Evolutionary conservation across 192 early-diverging fungal species (phyloP).

Genomic region (Geranomyces variabilis): DNA sequence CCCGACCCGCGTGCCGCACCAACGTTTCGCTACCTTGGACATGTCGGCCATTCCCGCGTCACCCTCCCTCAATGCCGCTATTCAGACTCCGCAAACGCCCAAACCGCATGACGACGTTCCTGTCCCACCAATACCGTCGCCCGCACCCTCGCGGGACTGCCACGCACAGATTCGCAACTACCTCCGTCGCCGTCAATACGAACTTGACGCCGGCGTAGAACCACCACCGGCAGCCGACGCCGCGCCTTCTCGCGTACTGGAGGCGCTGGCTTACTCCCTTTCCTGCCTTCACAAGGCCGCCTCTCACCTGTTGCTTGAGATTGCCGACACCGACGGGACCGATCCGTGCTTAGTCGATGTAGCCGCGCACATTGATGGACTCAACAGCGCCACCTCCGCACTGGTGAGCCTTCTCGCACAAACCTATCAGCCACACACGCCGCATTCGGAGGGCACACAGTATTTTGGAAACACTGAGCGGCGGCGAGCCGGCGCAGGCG

Average conservation of each 20-base stretch:
- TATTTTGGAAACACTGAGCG: neutral
- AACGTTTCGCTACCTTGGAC: too few species aligned
- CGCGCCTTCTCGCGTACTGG: neutral
- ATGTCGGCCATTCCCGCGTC: too few species aligned
- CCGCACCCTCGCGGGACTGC: neutral
- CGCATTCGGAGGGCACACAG: too few species aligned
- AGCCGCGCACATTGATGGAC: neutral
- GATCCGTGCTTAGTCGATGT: neutral
- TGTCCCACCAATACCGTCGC: neutral
- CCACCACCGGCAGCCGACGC: neutral
- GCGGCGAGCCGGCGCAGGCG: neutral
- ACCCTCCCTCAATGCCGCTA: neutral
- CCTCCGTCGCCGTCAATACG: neutral
- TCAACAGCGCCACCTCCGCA: neutral
- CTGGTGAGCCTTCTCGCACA: neutral
- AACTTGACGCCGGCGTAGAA: neutral
- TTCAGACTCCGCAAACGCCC: neutral
- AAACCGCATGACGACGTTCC: neutral
- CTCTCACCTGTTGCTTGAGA: neutral
- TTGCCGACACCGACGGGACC: neutral
- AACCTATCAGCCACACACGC: too few species aligned
- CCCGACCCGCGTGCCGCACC: too few species aligned
- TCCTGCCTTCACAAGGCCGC: neutral
- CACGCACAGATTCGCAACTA: too few species aligned
- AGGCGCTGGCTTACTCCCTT: neutral